These are phyloP conservation scores for Aspergillus caelatus DNA, from an alignment of 2,329 filamentous ascomycete species.

Conservation along the genomic window DNA sequence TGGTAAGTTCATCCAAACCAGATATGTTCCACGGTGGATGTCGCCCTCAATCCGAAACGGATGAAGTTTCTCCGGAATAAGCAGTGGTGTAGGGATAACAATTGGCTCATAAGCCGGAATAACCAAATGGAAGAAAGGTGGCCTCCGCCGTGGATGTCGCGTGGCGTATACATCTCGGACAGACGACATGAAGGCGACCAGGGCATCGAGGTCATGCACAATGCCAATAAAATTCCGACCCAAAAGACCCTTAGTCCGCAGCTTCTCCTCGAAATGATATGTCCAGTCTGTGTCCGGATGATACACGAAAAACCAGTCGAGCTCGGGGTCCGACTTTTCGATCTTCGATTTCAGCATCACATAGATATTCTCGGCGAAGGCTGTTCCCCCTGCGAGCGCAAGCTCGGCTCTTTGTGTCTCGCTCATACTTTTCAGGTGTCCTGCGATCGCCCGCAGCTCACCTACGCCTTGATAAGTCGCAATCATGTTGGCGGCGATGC, in stretches of 20 bases:
- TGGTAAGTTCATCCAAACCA: constrained; percentile 8
- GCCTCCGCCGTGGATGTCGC: neutral
- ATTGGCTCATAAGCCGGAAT: constrained; percentile 8
- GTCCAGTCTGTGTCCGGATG: constrained; percentile 11
- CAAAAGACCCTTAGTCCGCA: constrained; percentile 2
- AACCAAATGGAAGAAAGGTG: constrained; percentile 3
- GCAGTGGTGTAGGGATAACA: neutral
- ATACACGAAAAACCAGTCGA: constrained; percentile 8
- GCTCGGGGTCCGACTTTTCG: constrained; percentile 1
- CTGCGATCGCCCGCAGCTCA: constrained; percentile 7
- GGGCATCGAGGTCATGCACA: constrained; percentile 6
- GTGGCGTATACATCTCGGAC: neutral
- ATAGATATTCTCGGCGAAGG: constrained; percentile 8
- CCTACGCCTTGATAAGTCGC: constrained; percentile 6
- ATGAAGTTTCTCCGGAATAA: neutral
- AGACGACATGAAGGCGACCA: constrained; percentile 5
- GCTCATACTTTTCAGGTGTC: constrained; percentile 5
- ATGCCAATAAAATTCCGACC: constrained; percentile 7
- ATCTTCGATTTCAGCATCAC: constrained; percentile 7
- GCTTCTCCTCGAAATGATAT: constrained; percentile 6
- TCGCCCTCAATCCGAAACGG: constrained; percentile 5
- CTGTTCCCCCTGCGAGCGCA: neutral
- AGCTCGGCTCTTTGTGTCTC: constrained; percentile 1
- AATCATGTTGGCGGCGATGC: neutral
- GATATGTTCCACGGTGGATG: neutral